A percentile compares a stretch with the other conserved stretches of the same genome.
Conservation (phyloP, 202 grass and related monocot genomes). For the Zizania palustris region DNA sequence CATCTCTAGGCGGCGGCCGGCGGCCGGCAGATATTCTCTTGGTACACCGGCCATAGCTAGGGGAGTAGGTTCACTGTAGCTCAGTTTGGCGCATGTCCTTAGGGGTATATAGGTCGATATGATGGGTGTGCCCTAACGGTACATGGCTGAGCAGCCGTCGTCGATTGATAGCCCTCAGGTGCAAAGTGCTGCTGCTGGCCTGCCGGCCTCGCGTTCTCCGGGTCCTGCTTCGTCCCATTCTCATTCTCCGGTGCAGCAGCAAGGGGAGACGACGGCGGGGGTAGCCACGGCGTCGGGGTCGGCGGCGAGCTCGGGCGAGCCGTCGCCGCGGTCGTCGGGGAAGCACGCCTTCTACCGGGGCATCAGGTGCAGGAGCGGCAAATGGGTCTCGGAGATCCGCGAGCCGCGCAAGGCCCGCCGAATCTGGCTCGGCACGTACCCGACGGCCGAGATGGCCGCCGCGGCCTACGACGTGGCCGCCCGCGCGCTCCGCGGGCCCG, state of each 20-base stretch:
- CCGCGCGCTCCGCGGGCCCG: too few species aligned
- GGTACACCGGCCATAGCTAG: slow-evolving; percentile 20
- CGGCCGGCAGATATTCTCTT: background rate
- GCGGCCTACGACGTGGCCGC: too few species aligned
- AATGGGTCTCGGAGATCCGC: too few species aligned
- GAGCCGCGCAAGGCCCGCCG: too few species aligned
- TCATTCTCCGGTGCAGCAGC: slow-evolving; percentile 17
- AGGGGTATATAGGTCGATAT: slow-evolving; percentile 5
- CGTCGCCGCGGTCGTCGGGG: too few species aligned
- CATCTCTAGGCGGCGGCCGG: slow-evolving; percentile 4
- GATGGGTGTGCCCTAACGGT: slow-evolving; percentile 50
- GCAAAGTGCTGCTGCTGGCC: slow-evolving; percentile 1
- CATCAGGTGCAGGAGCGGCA: too few species aligned
- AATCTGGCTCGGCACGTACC: too few species aligned
- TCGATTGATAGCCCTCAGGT: background rate
- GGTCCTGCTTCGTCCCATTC: slow-evolving; percentile 30
- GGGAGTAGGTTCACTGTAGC: slow-evolving; percentile 47
- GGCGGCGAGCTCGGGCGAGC: too few species aligned
- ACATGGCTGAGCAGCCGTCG: slow-evolving; percentile 47
- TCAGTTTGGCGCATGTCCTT: slow-evolving; percentile 27
- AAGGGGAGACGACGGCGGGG: background rate
- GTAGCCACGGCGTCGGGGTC: too few species aligned
- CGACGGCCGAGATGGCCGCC: too few species aligned
- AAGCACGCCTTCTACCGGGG: too few species aligned
- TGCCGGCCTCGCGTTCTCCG: background rate